Percentiles rank a stretch among this genome's conserved stretches.
phyloP scores from a whole-genome alignment of 2,329 filamentous ascomycete species.

The Pestalotiopsis sp. region DNA sequence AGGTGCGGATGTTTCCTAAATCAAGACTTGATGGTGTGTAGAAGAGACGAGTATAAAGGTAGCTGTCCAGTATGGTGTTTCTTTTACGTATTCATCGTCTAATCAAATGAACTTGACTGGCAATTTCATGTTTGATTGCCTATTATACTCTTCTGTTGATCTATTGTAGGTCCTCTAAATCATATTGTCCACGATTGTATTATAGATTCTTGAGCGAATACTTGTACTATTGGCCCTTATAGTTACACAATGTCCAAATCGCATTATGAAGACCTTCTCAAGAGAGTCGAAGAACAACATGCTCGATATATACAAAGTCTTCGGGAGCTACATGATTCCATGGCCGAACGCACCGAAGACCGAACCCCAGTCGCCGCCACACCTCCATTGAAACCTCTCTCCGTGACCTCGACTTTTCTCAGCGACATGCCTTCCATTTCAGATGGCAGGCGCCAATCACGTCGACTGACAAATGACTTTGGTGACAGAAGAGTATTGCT shows the following conservation, averaged over 20 bases:
- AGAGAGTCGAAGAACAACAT: slow-evolving; percentile 9
- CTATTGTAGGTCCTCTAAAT: not conserved
- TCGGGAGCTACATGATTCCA: not conserved
- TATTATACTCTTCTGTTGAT: not conserved
- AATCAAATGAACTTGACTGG: not conserved
- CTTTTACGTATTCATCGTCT: not conserved
- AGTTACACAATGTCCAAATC: not conserved
- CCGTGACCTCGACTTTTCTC: slow-evolving; percentile 2
- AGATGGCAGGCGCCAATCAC: not conserved
- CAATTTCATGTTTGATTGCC: not conserved
- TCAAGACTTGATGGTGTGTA: not conserved
- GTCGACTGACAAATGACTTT: slow-evolving; percentile 5
- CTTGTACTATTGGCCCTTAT: not conserved
- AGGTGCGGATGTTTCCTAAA: not conserved
- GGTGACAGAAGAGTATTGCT: slow-evolving; percentile 2
- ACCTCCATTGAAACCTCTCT: slow-evolving; percentile 5
- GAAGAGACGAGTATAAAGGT: not conserved
- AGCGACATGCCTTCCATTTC: not conserved
- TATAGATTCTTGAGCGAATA: not conserved
- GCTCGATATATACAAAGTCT: slow-evolving; percentile 5
- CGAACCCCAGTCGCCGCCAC: not conserved
- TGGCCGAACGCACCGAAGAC: not conserved
- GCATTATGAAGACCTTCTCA: slow-evolving; percentile 1
- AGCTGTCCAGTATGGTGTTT: not conserved
- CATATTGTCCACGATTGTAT: not conserved